phyloP scores from a whole-genome alignment of 441 rosid genomes.

The Metrosideros polymorpha region DNA sequence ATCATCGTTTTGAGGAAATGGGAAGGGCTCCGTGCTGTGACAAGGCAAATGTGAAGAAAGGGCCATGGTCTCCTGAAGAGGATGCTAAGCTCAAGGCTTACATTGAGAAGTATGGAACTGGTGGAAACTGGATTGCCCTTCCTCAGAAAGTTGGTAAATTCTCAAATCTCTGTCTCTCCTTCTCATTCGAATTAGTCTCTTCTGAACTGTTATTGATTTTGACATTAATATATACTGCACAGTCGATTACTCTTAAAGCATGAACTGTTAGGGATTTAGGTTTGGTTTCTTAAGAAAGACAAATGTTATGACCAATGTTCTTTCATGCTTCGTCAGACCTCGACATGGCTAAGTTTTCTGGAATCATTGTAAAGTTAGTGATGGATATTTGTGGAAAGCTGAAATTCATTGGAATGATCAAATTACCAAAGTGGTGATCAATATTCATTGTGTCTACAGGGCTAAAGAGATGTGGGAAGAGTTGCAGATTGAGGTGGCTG shows the following conservation, averaged over 20 bases:
- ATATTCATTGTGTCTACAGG: conserved; percentile 25
- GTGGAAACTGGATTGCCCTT: conserved; percentile 97
- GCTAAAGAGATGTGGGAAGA: conserved; percentile 91
- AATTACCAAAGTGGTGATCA: not conserved
- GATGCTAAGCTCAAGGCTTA: conserved; percentile 88
- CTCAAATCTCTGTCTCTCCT: not conserved
- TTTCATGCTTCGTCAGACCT: not conserved
- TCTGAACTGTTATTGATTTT: too few species aligned
- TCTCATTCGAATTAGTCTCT: not conserved
- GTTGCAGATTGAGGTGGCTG: conserved; percentile 96
- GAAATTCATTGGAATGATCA: not conserved
- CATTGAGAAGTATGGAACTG: conserved; percentile 77
- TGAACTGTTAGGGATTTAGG: not conserved
- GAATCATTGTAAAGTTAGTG: not conserved
- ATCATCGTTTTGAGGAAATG: conserved; percentile 21
- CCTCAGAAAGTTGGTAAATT: conserved; percentile 88
- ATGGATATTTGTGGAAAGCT: not conserved
- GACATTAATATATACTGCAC: not conserved
- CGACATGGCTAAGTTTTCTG: not conserved
- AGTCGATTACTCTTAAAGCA: not conserved
- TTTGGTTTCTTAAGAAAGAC: not conserved
- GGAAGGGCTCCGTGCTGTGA: conserved; percentile 99
- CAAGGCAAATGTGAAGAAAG: conserved; percentile 85
- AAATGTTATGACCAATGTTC: not conserved
- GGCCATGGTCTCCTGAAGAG: conserved; percentile 99